phyloP scores from a whole-genome alignment of 495 filamentous ascomycete species.

The Hyaloscypha finlandica region DNA sequence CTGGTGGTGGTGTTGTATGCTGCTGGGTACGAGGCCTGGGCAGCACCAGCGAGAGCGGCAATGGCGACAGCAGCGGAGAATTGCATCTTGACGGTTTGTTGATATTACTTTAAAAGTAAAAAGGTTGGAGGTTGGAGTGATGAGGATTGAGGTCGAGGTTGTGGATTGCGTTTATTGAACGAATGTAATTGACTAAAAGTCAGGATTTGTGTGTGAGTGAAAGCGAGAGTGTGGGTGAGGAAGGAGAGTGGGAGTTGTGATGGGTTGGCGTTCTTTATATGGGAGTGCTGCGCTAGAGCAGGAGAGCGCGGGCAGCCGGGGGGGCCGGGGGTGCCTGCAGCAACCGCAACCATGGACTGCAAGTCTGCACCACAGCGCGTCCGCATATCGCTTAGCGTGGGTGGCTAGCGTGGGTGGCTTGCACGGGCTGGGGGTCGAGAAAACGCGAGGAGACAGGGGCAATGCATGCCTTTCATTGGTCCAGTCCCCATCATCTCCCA shows the following conservation, averaged over 20 bases:
- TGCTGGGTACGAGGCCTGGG: slow-evolving; percentile 32
- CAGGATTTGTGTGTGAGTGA: slow-evolving; percentile 47
- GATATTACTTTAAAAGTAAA: slow-evolving; percentile 47
- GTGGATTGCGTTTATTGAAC: slow-evolving; percentile 41
- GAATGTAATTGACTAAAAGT: slow-evolving; percentile 65
- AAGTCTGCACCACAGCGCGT: too few species aligned
- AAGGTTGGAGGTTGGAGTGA: slow-evolving; percentile 24
- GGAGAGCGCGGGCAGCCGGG: neutral
- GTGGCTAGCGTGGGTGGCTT: neutral
- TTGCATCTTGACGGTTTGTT: slow-evolving; percentile 34
- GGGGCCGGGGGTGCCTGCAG: neutral
- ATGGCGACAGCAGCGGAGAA: slow-evolving; percentile 46
- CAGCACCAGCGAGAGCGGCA: slow-evolving; percentile 53
- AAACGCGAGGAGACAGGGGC: neutral
- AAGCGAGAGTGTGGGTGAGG: slow-evolving; percentile 52
- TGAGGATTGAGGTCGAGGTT: slow-evolving; percentile 28
- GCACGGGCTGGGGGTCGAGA: neutral
- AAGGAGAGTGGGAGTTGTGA: slow-evolving; percentile 26
- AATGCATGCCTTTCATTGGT: neutral
- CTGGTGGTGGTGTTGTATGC: slow-evolving; percentile 59
- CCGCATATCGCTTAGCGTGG: neutral
- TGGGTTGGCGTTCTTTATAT: slow-evolving; percentile 30
- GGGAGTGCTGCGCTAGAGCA: neutral
- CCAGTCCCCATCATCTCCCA: neutral
- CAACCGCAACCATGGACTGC: too few species aligned